Percentiles rank a stretch among this genome's conserved stretches.
Evolutionary conservation across 164 flowering plant species (phyloP).

Genomic region (Stephania cephalantha): DNA sequence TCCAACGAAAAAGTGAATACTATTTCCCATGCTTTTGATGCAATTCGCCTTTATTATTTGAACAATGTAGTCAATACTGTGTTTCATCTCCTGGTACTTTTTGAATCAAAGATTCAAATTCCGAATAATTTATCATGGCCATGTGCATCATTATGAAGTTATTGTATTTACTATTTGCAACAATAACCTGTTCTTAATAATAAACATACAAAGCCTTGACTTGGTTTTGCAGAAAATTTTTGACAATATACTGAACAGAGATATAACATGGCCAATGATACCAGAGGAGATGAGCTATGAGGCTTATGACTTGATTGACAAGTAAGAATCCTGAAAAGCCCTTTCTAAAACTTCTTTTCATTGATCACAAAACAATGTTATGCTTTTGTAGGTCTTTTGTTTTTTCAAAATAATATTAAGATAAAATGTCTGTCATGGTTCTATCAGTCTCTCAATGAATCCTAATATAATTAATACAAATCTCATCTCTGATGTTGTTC

Average conservation of each 20-base stretch:
- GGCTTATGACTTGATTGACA: conserved; percentile 76
- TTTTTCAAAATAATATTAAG: too few species aligned
- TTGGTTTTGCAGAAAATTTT: conserved; percentile 70
- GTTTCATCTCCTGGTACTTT: background rate
- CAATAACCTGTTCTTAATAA: conserved; percentile 3
- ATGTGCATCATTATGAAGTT: background rate
- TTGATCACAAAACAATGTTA: background rate
- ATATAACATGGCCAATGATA: conserved; percentile 87
- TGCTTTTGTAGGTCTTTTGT: background rate
- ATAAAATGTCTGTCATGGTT: background rate
- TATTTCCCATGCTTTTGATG: background rate
- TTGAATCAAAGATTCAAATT: background rate
- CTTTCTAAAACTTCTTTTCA: background rate
- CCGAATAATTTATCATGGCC: background rate
- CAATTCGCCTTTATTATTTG: background rate
- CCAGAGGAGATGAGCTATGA: conserved; percentile 91
- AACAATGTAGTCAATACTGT: background rate
- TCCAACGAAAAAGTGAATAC: background rate
- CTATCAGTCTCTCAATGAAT: background rate
- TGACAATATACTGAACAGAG: conserved; percentile 90
- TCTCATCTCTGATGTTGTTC: background rate
- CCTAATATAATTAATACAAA: background rate
- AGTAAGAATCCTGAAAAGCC: conserved; percentile 44
- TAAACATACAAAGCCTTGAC: conserved; percentile 6
- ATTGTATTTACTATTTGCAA: background rate